Evolutionary conservation across 2,329 filamentous ascomycete genomes (phyloP).

Genomic region (Colletotrichum tanaceti): DNA sequence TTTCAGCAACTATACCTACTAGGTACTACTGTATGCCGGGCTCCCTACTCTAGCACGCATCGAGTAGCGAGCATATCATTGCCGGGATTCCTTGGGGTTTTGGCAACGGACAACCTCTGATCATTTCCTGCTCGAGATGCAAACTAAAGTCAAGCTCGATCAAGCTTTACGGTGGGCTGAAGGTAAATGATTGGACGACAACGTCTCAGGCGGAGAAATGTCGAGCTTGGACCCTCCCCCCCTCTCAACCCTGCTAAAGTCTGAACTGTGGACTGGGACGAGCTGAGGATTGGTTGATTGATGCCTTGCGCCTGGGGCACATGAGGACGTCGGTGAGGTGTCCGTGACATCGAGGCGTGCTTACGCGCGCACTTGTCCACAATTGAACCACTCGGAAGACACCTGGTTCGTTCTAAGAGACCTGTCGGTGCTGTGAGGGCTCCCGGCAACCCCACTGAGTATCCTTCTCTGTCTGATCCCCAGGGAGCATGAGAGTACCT

Average conservation of each 20-base stretch:
- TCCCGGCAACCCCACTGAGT: background rate
- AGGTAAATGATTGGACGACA: slow-evolving; percentile 30
- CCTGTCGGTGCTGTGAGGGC: slow-evolving; percentile 13
- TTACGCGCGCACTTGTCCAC: slow-evolving; percentile 3
- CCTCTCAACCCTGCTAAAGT: slow-evolving; percentile 10
- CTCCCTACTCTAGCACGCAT: slow-evolving; percentile 35
- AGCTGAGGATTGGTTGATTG: background rate
- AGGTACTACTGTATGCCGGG: slow-evolving; percentile 14
- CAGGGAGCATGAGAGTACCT: slow-evolving; percentile 25
- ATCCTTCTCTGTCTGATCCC: slow-evolving; percentile 6
- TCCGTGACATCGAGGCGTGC: slow-evolving; percentile 1
- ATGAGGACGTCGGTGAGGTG: slow-evolving; percentile 3
- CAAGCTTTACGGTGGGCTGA: slow-evolving; percentile 35
- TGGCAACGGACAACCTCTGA: slow-evolving; percentile 24
- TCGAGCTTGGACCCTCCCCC: background rate
- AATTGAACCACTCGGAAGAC: slow-evolving; percentile 7
- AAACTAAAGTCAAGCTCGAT: slow-evolving; percentile 37
- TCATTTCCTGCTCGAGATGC: slow-evolving; percentile 34
- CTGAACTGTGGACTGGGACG: slow-evolving; percentile 21
- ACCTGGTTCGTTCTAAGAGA: slow-evolving; percentile 10
- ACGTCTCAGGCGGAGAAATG: background rate
- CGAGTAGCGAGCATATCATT: slow-evolving; percentile 21
- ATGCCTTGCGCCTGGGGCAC: slow-evolving; percentile 20
- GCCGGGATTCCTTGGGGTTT: slow-evolving; percentile 7
- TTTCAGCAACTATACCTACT: slow-evolving; percentile 30